These are phyloP conservation scores for Scleromitrula shiraiana DNA, from an alignment of 2,329 filamentous ascomycete species.

Conservation along the genomic window DNA sequence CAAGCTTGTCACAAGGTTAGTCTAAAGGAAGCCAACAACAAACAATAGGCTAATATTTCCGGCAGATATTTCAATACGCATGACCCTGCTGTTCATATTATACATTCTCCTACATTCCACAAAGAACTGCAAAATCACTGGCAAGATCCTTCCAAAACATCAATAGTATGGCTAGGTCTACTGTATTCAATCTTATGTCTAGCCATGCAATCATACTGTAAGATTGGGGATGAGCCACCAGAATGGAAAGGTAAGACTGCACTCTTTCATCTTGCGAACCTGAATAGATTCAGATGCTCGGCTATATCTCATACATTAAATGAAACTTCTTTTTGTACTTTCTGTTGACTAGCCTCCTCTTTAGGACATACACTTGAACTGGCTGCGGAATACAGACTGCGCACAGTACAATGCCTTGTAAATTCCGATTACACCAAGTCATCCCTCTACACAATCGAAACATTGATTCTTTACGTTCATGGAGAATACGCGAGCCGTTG, in stretches of 20 bases:
- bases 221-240: conserved; percentile 70
- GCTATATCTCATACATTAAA: conserved; percentile 28
- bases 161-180: conserved; percentile 70
- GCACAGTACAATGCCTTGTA: conserved; percentile 71
- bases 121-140: conserved; percentile 59
- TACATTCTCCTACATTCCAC: conserved; percentile 81
- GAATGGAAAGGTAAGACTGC: conserved; percentile 58
- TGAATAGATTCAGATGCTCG: no score
- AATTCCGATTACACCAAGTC: conserved; percentile 72
- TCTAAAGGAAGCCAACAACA: not conserved
- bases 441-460: conserved; percentile 68
- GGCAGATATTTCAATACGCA: conserved; percentile 78
- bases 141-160: conserved; percentile 63
- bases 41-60: not conserved
- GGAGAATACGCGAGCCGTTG: conserved; percentile 66
- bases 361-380: conserved; percentile 42
- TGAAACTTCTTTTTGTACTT: not conserved
- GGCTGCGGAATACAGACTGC: conserved; percentile 56
- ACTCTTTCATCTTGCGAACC: no score
- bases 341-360: conserved; percentile 6
- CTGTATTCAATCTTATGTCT: conserved; percentile 70
- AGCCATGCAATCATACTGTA: conserved; percentile 70
- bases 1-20: conserved; percentile 57
- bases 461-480: conserved; percentile 66
- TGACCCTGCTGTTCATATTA: conserved; percentile 61